These are phyloP conservation scores for Setomelanomma holmii DNA, from an alignment of 2,329 filamentous ascomycete genomes.

Conservation along the genomic window DNA sequence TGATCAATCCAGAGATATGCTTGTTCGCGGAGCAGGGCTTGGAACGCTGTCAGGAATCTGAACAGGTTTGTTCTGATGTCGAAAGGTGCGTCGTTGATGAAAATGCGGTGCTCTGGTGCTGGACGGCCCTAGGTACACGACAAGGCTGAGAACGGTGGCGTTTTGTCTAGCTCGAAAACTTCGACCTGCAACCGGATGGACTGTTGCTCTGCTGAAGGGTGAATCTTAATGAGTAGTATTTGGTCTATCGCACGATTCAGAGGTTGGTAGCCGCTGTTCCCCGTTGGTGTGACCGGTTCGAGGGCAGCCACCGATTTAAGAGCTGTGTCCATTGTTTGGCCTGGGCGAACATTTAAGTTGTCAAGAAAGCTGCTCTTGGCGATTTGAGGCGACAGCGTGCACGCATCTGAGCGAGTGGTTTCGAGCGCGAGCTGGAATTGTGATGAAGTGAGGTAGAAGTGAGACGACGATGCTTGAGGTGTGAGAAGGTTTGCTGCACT, in stretches of 20 bases:
- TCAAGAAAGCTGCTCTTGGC: too few relatives aligned
- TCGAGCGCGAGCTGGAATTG: too few relatives aligned
- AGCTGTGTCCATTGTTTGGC: too few relatives aligned
- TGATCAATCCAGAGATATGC: background rate
- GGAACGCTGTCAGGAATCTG: background rate
- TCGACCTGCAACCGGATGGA: background rate
- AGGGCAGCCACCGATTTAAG: too few relatives aligned
- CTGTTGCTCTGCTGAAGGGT: background rate
- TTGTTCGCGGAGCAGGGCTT: background rate
- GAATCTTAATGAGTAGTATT: background rate
- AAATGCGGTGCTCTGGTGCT: background rate
- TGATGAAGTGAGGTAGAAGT: too few relatives aligned
- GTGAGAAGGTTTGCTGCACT: too few relatives aligned
- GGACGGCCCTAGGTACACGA: background rate
- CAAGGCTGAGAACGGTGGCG: background rate
- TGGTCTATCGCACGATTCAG: background rate
- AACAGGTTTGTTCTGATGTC: background rate
- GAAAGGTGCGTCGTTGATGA: background rate
- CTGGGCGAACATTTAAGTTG: too few relatives aligned
- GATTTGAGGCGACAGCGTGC: too few relatives aligned
- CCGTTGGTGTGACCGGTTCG: too few relatives aligned
- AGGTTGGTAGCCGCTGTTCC: background rate
- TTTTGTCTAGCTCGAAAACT: background rate
- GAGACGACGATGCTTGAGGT: too few relatives aligned
- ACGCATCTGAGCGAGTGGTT: too few relatives aligned